A percentile compares a stretch with the other conserved stretches of the same genome.
Conservation (phyloP, 345 rosid genomes). For the Physaria fendleri region DNA sequence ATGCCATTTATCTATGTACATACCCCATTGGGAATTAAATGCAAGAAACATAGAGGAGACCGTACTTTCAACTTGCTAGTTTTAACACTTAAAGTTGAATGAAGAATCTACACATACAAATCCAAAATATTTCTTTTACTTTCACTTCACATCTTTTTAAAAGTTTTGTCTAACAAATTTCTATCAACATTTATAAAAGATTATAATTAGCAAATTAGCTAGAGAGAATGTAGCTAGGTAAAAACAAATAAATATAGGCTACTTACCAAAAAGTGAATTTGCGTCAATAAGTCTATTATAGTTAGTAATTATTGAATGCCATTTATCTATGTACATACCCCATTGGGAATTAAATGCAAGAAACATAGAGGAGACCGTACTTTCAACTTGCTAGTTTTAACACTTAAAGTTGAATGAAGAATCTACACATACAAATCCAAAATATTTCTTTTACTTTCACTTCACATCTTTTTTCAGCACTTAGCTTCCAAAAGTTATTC, state of each 20-base stretch:
- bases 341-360: conserved; percentile 21
- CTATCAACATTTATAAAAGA: not conserved
- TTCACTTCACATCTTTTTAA: not conserved
- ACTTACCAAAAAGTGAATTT: not conserved
- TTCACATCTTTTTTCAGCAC: not conserved
- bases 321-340: conserved; percentile 17
- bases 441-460: not conserved
- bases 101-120: conserved; percentile 10
- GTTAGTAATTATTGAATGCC: not conserved
- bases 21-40: conserved; percentile 26
- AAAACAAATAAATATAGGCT: not conserved
- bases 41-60: conserved; percentile 9
- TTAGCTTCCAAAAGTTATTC: not conserved
- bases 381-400: conserved; percentile 21
- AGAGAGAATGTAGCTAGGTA: not conserved
- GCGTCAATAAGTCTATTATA: not conserved
- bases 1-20: conserved; percentile 8
- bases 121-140: not conserved
- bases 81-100: conserved; percentile 11
- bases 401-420: conserved; percentile 12
- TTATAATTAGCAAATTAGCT: not conserved
- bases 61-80: conserved; percentile 25
- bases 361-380: conserved; percentile 17
- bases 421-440: conserved; percentile 5
- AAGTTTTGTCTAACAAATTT: not conserved